A percentile compares a stretch with the other conserved stretches of the same genome.
These are phyloP conservation scores for Hypholoma fasciculare DNA, from an alignment of 768 basidiomycete genomes.

Conservation along the genomic window DNA sequence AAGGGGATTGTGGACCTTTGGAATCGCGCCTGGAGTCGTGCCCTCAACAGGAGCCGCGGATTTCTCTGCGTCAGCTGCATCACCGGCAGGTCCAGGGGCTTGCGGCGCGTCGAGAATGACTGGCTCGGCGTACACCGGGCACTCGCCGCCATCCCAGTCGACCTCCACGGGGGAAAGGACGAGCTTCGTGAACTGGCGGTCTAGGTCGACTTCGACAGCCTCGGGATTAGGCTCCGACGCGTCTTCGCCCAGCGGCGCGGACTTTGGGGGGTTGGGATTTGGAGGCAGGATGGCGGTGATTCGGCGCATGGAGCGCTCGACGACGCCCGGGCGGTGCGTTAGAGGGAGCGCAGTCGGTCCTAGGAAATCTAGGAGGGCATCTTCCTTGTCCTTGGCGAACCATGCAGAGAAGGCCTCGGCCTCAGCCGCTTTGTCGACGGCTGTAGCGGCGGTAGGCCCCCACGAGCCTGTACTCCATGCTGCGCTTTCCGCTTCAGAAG, in stretches of 20 bases:
- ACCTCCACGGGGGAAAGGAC: slow-evolving; percentile 39
- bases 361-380: slow-evolving; percentile 31
- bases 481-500: not conserved
- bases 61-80: slow-evolving; percentile 30
- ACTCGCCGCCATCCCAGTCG: slow-evolving; percentile 41
- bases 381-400: not conserved
- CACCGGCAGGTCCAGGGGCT: too few relatives aligned
- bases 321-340: slow-evolving; percentile 64
- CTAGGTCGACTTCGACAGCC: slow-evolving; percentile 40
- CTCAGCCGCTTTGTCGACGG: not conserved
- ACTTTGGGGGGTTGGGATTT: slow-evolving; percentile 22
- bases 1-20: slow-evolving; percentile 47
- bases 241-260: slow-evolving; percentile 20
- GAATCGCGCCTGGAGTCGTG: not conserved
- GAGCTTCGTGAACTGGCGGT: slow-evolving; percentile 32
- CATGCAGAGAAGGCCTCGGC: not conserved
- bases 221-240: slow-evolving; percentile 18
- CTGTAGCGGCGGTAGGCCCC: not conserved
- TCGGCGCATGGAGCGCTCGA: slow-evolving; percentile 64
- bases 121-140: slow-evolving; percentile 32
- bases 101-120: slow-evolving; percentile 34
- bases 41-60: slow-evolving; percentile 23
- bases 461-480: too few relatives aligned
- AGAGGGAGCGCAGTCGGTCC: slow-evolving; percentile 58
- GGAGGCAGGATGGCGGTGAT: slow-evolving; percentile 49